These are phyloP conservation scores for Ramularia collo-cygni DNA, from an alignment of 2,329 filamentous ascomycete genomes.

Conservation along the genomic window DNA sequence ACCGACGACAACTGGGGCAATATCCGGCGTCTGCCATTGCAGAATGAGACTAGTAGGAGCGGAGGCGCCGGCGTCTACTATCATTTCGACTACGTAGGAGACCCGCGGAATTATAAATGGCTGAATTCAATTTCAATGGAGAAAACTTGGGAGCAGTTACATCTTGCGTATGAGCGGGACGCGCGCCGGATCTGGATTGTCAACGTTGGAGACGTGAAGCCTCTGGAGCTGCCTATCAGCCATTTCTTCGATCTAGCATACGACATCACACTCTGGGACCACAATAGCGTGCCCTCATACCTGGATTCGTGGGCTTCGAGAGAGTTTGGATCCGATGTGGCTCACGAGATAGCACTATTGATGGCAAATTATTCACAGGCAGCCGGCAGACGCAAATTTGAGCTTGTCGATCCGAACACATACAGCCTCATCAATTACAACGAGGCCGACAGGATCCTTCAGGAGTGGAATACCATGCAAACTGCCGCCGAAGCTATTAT, in stretches of 20 bases:
- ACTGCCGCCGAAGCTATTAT: constrained; percentile 51
- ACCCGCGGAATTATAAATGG: constrained; percentile 46
- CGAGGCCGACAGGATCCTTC: constrained; percentile 53
- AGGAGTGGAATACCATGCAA: constrained; percentile 49
- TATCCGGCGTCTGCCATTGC: constrained; percentile 54
- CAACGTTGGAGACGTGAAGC: constrained; percentile 62
- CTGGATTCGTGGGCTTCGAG: constrained; percentile 50
- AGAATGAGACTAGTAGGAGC: constrained; percentile 51
- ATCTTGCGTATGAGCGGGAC: constrained; percentile 52
- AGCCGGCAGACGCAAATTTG: constrained; percentile 55
- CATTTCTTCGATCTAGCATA: constrained; percentile 65
- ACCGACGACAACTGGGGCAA: constrained; percentile 60
- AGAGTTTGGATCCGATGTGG: constrained; percentile 48
- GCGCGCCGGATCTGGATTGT: constrained; percentile 60
- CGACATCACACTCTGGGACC: constrained; percentile 51
- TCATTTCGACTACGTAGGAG: constrained; percentile 58
- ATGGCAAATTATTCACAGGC: constrained; percentile 52
- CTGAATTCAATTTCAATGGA: constrained; percentile 61
- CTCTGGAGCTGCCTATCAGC: constrained; percentile 57
- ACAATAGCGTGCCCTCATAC: constrained; percentile 51
- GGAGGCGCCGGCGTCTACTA: constrained; percentile 63
- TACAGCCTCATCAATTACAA: constrained; percentile 59
- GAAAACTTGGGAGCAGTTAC: constrained; percentile 61
- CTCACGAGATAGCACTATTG: constrained; percentile 45
- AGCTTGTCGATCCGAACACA: constrained; percentile 52